Conservation (phyloP, 1,284 basidiomycete species). For the Ganoderma multipileum region DNA sequence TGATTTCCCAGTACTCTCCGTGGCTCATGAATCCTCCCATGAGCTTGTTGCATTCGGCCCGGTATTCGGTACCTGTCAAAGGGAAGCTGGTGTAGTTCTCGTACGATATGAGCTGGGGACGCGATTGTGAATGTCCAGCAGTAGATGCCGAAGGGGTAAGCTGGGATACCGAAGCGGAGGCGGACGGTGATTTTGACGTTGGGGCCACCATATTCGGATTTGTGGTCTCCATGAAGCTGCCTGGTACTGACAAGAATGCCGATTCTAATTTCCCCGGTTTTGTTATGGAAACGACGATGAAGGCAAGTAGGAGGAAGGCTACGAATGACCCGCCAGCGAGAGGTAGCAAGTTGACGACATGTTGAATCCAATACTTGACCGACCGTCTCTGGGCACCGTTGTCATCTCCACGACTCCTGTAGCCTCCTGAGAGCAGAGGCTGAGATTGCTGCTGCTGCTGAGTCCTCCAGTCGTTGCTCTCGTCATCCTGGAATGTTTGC, state of each 20-base stretch:
- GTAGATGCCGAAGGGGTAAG: neutral
- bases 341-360: constrained; percentile 32
- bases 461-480: constrained; percentile 44
- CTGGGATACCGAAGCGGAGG: constrained; percentile 1
- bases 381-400: constrained; percentile 10
- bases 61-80: constrained; percentile 60
- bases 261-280: constrained; percentile 54
- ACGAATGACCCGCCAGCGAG: constrained; percentile 54
- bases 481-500: constrained; percentile 48
- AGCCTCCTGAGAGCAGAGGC: constrained; percentile 53
- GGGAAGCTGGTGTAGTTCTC: constrained; percentile 67
- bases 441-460: constrained; percentile 51
- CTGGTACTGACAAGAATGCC: constrained; percentile 46
- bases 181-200: constrained; percentile 1
- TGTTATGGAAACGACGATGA: constrained; percentile 57
- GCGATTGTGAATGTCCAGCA: neutral
- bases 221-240: constrained; percentile 16
- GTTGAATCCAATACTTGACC: constrained; percentile 11
- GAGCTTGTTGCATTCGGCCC: constrained; percentile 58
- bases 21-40: constrained; percentile 56
- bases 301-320: constrained; percentile 57
- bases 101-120: constrained; percentile 54
- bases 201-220: constrained; percentile 17
- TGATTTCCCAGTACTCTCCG: constrained; percentile 61
- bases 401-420: constrained; percentile 50